Conservation (phyloP, 2,329 filamentous ascomycete species). For the Cordyceps fumosorosea region DNA sequence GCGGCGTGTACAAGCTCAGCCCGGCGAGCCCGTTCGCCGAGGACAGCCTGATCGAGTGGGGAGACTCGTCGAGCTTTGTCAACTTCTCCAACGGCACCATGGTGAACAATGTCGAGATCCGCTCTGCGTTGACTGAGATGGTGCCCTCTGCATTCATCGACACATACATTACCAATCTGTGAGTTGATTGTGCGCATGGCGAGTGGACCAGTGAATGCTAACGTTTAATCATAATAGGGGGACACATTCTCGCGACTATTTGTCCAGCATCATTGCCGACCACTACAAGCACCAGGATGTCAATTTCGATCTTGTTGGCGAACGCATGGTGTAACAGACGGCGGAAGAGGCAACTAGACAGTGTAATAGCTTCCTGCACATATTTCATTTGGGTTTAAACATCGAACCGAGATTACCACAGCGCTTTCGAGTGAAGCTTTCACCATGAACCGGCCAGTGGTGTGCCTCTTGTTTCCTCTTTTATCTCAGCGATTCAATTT, state of each 20-base stretch:
- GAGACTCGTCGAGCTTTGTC: constrained; percentile 69
- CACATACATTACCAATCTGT: constrained; percentile 75
- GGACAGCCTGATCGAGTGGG: constrained; percentile 78
- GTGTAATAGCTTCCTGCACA: neutral
- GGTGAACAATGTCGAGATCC: constrained; percentile 69
- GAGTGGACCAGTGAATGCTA: constrained; percentile 10
- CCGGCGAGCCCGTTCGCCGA: constrained; percentile 82
- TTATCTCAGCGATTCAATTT: no score
- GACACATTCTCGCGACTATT: constrained; percentile 61
- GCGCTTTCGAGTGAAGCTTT: no score
- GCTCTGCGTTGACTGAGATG: constrained; percentile 76
- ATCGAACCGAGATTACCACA: no score
- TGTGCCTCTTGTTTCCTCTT: no score
- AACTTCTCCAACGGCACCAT: constrained; percentile 73
- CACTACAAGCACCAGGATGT: constrained; percentile 71
- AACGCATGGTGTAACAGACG: constrained; percentile 11
- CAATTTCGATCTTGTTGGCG: constrained; percentile 44
- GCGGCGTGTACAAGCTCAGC: constrained; percentile 88
- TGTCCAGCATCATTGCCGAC: constrained; percentile 67
- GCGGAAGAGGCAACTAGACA: neutral
- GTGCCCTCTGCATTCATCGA: constrained; percentile 70
- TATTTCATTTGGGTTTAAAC: neutral
- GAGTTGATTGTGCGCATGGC: constrained; percentile 22
- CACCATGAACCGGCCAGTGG: no score
- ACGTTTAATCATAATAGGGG: constrained; percentile 40